Conservation (phyloP, 1,284 basidiomycete species). For the Cryptococcus wingfieldii region DNA sequence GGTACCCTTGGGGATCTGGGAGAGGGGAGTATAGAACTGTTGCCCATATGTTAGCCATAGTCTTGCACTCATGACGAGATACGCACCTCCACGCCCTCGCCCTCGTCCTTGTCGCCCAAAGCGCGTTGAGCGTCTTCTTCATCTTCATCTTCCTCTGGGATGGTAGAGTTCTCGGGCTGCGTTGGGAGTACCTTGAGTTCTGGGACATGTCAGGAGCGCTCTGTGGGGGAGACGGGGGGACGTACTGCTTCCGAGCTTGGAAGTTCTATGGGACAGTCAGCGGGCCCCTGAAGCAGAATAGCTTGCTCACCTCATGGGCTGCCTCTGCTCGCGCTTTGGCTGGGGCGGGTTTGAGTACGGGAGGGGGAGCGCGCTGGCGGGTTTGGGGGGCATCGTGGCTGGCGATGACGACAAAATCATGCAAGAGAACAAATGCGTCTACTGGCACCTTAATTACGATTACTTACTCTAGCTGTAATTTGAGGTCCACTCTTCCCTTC, state of each 20-base stretch:
- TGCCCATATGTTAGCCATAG: not conserved
- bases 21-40: conserved; percentile 82
- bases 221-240: not conserved
- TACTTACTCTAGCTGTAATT: not conserved
- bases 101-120: conserved; percentile 32
- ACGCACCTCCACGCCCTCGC: conserved; percentile 64
- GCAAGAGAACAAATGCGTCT: no score
- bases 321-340: conserved; percentile 41
- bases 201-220: conserved; percentile 40
- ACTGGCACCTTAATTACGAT: not conserved
- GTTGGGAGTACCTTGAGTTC: conserved; percentile 90
- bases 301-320: conserved; percentile 44
- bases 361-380: conserved; percentile 31
- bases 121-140: conserved; percentile 28
- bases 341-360: conserved; percentile 43
- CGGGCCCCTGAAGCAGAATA: not conserved
- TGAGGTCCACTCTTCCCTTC: not conserved
- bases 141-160: conserved; percentile 55
- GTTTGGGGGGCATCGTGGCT: conserved; percentile 11
- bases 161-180: conserved; percentile 62
- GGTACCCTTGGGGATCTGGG: conserved; percentile 87
- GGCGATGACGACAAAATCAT: not conserved
- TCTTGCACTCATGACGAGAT: not conserved
- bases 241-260: conserved; percentile 56
- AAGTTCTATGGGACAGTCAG: conserved; percentile 52